Base-by-base conservation (phyloP, 495 filamentous ascomycete species). In the Penicillium egyptiacum region DNA sequence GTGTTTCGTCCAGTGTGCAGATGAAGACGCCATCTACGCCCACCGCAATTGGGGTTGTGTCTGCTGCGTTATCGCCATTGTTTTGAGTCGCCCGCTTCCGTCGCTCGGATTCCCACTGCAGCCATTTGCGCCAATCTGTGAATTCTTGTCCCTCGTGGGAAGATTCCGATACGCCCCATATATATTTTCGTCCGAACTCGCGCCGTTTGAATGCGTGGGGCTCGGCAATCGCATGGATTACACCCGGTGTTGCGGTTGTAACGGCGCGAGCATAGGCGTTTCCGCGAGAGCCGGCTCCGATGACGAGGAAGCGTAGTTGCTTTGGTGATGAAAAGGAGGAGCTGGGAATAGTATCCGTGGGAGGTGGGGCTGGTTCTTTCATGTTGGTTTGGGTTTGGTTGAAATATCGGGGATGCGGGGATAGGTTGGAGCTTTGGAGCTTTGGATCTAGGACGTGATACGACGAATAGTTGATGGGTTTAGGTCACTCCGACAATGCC, bases 211-310 rank as follows among this genome's bases (percentile, higher is more conserved):
- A 92, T 4, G 77, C 71, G 51, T 90, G 79, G 0, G 94, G 93
- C 63, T 98, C 94, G 16, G 88, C 88, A 31, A 98, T 83, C 31
- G 90, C 88, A 9, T 81, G 82, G 56, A 96, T 79, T 3, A 83
- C 70, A 25, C 85, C 89, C 55, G 82, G 79, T 49, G 79, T 85
- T 8, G 81, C 78, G 5, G 80, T 74, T 19, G 70, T 70, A 26
- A 90, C 84, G 43, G 88, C 86, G 41, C 77, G 71, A 11, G 88
- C 88, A 67, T 96, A 96, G 17, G 88, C 80, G 51, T 81, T 80
- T 42, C 93, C 92, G 5, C 92, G 84, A 17, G 88, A 91, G 20
- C 94, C 93, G 11, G 90, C 94, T 1, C 93, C 93, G 58, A 97
- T 88, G 59, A 98, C 79, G 46, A 96, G 79, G 63, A 95, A 79